Percentiles rank a stretch among this genome's conserved stretches.
These are phyloP conservation scores for Penicillium fimorum DNA, from an alignment of 495 filamentous ascomycete species.

Conservation along the genomic window DNA sequence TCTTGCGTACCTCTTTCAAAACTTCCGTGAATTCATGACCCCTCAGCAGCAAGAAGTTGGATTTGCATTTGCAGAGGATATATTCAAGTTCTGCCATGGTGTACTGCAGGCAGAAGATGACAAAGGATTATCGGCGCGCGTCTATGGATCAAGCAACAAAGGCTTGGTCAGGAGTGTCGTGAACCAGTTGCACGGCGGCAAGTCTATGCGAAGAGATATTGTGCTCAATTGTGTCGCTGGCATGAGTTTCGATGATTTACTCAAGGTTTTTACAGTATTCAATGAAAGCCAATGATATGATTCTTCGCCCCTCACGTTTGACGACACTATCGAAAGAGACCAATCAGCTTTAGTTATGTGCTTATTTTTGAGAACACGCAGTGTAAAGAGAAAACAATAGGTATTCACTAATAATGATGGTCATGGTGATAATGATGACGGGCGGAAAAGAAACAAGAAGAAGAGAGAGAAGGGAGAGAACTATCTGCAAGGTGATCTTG, in stretches of 20 bases:
- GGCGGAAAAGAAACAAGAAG: too few relatives aligned
- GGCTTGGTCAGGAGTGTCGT: slow-evolving; percentile 9
- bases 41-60: slow-evolving; percentile 30
- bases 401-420: too few relatives aligned
- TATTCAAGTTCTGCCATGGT: slow-evolving; percentile 47
- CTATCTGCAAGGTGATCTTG: too few relatives aligned
- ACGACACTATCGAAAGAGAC: too few relatives aligned
- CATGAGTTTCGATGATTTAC: slow-evolving; percentile 24
- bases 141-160: slow-evolving; percentile 29
- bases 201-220: slow-evolving; percentile 24
- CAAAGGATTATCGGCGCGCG: slow-evolving; percentile 22
- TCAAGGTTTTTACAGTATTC: background rate
- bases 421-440: too few relatives aligned
- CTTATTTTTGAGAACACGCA: too few relatives aligned
- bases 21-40: slow-evolving; percentile 38
- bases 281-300: too few relatives aligned
- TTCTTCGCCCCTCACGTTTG: too few relatives aligned
- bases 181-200: slow-evolving; percentile 20
- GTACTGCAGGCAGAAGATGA: too few relatives aligned
- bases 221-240: slow-evolving; percentile 21
- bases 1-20: slow-evolving; percentile 48
- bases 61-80: slow-evolving; percentile 39
- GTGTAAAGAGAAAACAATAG: too few relatives aligned
- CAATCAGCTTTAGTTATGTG: too few relatives aligned
- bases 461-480: too few relatives aligned